Evolutionary conservation across 495 filamentous ascomycete genomes (phyloP).

Genomic region (Tetracladium setigerum): DNA sequence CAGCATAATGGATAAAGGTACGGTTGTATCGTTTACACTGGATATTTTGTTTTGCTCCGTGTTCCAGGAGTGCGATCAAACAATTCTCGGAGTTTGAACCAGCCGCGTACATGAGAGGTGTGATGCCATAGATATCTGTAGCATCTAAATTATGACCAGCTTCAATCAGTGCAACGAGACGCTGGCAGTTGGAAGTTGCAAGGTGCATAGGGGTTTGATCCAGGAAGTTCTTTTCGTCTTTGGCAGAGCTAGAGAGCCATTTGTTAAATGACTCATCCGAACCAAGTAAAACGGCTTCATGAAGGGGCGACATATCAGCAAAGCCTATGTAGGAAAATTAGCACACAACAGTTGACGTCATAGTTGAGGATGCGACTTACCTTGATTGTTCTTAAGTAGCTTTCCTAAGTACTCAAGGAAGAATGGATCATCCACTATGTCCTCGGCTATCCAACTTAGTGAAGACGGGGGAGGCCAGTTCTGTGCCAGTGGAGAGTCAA

Average conservation of each 20-base stretch:
- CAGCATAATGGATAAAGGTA: slow-evolving; percentile 3
- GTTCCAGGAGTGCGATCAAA: slow-evolving; percentile 7
- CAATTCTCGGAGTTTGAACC: slow-evolving; percentile 2
- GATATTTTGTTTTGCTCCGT: background rate
- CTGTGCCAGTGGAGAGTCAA: slow-evolving; percentile 1
- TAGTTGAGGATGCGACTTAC: background rate
- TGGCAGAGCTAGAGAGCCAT: slow-evolving; percentile 2
- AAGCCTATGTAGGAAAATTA: slow-evolving; percentile 2
- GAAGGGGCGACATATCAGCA: slow-evolving; percentile 5
- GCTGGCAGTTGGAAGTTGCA: slow-evolving; percentile 2
- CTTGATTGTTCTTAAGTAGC: slow-evolving; percentile 5
- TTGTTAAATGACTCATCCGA: background rate
- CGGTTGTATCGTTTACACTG: slow-evolving; percentile 3
- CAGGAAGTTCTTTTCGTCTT: slow-evolving; percentile 12
- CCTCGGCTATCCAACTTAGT: slow-evolving; percentile 1
- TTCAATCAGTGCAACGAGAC: slow-evolving; percentile 1
- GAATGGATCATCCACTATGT: slow-evolving; percentile 4
- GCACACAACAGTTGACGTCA: background rate
- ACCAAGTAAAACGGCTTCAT: slow-evolving; percentile 8
- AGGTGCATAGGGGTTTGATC: slow-evolving; percentile 10
- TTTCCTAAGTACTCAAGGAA: slow-evolving; percentile 4
- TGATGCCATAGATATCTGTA: slow-evolving; percentile 13
- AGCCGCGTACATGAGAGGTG: slow-evolving; percentile 21
- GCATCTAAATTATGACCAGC: slow-evolving; percentile 12
- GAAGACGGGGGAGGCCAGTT: slow-evolving; percentile 7